Conservation (phyloP, 768 basidiomycete genomes). For the Tylopilus rubrobrunneus region DNA sequence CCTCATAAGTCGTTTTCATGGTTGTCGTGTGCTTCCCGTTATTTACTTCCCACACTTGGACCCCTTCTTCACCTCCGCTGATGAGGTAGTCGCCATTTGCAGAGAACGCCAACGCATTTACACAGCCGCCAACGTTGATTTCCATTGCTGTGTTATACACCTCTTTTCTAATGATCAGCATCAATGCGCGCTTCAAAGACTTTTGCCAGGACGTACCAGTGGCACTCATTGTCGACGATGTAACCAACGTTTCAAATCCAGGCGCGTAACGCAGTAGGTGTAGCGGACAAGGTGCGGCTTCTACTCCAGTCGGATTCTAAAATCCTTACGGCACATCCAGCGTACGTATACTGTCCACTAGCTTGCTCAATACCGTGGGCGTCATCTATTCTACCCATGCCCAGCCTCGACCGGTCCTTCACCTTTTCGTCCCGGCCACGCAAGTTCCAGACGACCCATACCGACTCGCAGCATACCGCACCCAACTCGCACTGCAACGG, state of each 20-base stretch:
- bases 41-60: background rate
- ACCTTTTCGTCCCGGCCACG: slow-evolving; percentile 29
- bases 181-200: background rate
- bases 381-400: background rate
- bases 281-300: no score
- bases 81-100: background rate
- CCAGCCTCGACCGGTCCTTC: slow-evolving; percentile 23
- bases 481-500: slow-evolving; percentile 78
- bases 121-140: background rate
- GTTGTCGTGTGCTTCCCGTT: background rate
- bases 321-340: no score
- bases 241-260: no score
- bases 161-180: background rate
- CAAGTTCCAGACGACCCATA: slow-evolving; percentile 50
- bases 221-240: background rate
- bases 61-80: background rate
- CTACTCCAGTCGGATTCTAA: no score
- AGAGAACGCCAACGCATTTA: background rate
- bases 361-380: no score
- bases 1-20: background rate
- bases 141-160: background rate
- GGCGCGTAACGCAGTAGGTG: no score
- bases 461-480: slow-evolving; percentile 33
- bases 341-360: no score
- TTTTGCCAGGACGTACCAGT: background rate